phyloP scores from a whole-genome alignment of 345 rosid species.

The Gossypium thurberi region DNA sequence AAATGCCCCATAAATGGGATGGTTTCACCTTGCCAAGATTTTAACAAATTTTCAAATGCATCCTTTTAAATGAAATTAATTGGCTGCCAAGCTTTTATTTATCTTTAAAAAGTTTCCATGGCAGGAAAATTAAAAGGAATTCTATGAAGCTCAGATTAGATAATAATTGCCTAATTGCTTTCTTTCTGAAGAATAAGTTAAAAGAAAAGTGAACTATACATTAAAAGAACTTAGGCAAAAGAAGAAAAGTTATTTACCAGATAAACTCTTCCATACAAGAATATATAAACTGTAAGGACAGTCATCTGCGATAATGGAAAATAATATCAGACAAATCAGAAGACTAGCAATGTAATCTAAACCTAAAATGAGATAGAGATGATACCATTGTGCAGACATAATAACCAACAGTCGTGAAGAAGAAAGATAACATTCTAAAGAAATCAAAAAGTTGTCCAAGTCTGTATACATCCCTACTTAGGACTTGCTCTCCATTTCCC shows the following conservation, averaged over 20 bases:
- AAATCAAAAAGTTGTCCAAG: slow-evolving; percentile 97
- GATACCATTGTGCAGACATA: slow-evolving; percentile 95
- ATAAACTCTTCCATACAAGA: slow-evolving; percentile 86
- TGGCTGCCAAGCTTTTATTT: not conserved
- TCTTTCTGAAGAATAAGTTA: not conserved
- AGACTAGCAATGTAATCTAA: not conserved
- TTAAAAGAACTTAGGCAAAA: not conserved
- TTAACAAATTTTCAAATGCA: not conserved
- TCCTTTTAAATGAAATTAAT: not conserved
- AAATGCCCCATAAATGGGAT: not conserved
- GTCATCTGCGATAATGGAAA: slow-evolving; percentile 75
- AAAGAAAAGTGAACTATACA: not conserved
- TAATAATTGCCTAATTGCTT: not conserved
- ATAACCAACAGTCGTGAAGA: slow-evolving; percentile 90
- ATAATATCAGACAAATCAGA: slow-evolving; percentile 18
- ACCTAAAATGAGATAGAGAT: not conserved
- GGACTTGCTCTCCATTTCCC: slow-evolving; percentile 99
- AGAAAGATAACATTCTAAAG: slow-evolving; percentile 97
- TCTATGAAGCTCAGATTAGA: not conserved
- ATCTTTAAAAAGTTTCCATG: not conserved
- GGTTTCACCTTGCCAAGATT: not conserved
- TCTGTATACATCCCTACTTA: slow-evolving; percentile 92
- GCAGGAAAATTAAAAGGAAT: not conserved
- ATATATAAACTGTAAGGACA: slow-evolving; percentile 82
- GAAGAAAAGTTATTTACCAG: slow-evolving; percentile 50